Evolutionary conservation across 2,329 filamentous ascomycete species (phyloP), one percentile per base, ranked within the genome.

Genomic region (Capronia epimyces): DNA sequence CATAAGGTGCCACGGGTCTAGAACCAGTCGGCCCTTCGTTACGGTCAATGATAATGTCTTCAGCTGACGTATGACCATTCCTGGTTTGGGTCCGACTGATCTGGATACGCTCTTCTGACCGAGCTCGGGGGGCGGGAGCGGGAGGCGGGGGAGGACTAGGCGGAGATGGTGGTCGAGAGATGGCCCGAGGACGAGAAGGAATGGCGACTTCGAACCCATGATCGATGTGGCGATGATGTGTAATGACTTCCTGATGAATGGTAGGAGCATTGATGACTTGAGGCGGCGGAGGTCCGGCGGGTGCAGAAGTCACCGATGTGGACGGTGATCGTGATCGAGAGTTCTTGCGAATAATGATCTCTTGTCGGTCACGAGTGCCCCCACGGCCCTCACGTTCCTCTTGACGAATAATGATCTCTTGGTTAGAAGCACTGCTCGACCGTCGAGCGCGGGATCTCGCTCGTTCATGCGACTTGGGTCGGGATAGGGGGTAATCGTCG

Each of bases 201-300:
- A 58, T 50, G 4, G 48, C 34, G 16, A 62, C 48, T 43, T 62
- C 59, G 40, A 56, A 61, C 88, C 87, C 89, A 69, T 95, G 88
- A 64, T 95, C 87, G 61, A 94, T 85, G 64, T 91, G 86, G 51
- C 84, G 80, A 66, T 93, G 91, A 69, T 93, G 87, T 0, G 88
- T 94, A 59, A 94, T 90, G 52, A 95, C 83, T 65, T 95, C 87
- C 63, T 91, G 82, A 68, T 91, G 87, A 60, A 95, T 88, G 1
- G 84, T 86, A 27, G 89, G 89, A 16, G 84, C 83, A 36, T 82
- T 79, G 62, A 93, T 83, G 39, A 86, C 76, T 57, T 78, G 77
- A 24, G 81, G 82, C 39, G 78, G 75, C 7, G 72, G 69, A 42
- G 70, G 74, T 16, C 45, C 50, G 16, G 75, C 66, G 13, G 73